phyloP scores from a whole-genome alignment of 306 rosid species.

The Comarum palustre region DNA sequence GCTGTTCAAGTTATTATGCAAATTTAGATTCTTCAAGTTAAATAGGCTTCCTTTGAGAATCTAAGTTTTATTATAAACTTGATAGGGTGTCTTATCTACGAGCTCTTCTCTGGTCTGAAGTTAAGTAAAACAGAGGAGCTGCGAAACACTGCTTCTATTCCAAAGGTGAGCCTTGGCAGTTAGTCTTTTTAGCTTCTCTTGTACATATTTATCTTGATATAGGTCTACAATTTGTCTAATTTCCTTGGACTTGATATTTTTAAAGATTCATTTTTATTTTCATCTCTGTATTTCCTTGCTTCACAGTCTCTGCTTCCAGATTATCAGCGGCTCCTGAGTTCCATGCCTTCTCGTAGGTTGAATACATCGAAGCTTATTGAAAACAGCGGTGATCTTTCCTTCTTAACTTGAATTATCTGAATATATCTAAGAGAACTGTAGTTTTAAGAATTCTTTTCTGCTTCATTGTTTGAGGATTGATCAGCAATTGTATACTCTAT shows the following conservation, averaged over 20 bases:
- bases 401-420: not conserved
- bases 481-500: not conserved
- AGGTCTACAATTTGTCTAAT: constrained; percentile 19
- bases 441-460: not conserved
- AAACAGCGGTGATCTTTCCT: constrained; percentile 71
- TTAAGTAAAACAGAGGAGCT: constrained; percentile 92
- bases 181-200: not conserved
- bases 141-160: constrained; percentile 80
- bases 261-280: constrained; percentile 48
- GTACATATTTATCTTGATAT: not conserved
- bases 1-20: not conserved
- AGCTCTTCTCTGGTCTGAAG: constrained; percentile 82
- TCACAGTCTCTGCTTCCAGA: constrained; percentile 97
- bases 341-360: constrained; percentile 91
- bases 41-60: constrained; percentile 23
- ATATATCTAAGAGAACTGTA: not conserved
- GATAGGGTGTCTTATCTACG: constrained; percentile 89
- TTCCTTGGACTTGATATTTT: constrained; percentile 28
- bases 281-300: constrained; percentile 44
- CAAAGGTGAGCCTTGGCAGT: constrained; percentile 60
- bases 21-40: constrained; percentile 8
- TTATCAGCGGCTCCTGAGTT: constrained; percentile 95
- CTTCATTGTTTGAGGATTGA: constrained; percentile 7
- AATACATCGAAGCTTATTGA: constrained; percentile 93
- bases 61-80: constrained; percentile 21